Conservation (phyloP, 2,329 filamentous ascomycete genomes). For the Diaporthe velutina region DNA sequence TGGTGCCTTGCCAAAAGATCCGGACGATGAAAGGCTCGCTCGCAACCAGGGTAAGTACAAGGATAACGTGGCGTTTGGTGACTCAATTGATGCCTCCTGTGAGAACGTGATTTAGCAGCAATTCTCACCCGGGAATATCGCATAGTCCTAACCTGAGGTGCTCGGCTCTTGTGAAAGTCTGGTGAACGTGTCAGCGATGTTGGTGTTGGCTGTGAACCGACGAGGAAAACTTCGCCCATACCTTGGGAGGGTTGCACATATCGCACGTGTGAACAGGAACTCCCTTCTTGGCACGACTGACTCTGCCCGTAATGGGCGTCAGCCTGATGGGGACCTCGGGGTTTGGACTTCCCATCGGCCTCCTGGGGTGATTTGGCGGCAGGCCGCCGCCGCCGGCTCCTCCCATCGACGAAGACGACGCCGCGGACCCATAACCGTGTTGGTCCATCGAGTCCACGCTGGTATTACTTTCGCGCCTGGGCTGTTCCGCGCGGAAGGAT, state of each 20-base stretch:
- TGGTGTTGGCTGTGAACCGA: neutral
- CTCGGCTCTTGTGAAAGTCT: slow-evolving; percentile 74
- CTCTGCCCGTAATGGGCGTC: slow-evolving; percentile 68
- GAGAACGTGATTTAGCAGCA: slow-evolving; percentile 44
- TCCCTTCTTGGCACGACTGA: slow-evolving; percentile 71
- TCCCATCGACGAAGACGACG: slow-evolving; percentile 51
- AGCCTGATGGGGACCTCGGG: slow-evolving; percentile 60
- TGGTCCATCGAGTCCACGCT: slow-evolving; percentile 65
- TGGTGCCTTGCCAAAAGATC: slow-evolving; percentile 72
- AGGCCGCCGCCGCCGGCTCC: slow-evolving; percentile 42
- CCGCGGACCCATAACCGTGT: slow-evolving; percentile 49
- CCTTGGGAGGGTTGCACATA: slow-evolving; percentile 65
- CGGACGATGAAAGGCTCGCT: slow-evolving; percentile 68
- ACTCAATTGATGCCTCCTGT: slow-evolving; percentile 71
- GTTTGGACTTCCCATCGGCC: slow-evolving; percentile 55
- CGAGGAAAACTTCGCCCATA: slow-evolving; percentile 44
- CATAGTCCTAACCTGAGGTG: slow-evolving; percentile 66
- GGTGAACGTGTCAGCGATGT: slow-evolving; percentile 41
- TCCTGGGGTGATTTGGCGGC: slow-evolving; percentile 50
- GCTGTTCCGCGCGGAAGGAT: slow-evolving; percentile 45
- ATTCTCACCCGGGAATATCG: slow-evolving; percentile 34
- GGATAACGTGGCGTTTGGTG: slow-evolving; percentile 66
- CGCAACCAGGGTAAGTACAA: slow-evolving; percentile 67
- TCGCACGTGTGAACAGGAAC: slow-evolving; percentile 70
- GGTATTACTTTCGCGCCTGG: slow-evolving; percentile 58